Evolutionary conservation across 768 basidiomycete genomes (phyloP), one percentile per base, ranked within the genome.

Genomic region (Xerocomellus chrysenteron): DNA sequence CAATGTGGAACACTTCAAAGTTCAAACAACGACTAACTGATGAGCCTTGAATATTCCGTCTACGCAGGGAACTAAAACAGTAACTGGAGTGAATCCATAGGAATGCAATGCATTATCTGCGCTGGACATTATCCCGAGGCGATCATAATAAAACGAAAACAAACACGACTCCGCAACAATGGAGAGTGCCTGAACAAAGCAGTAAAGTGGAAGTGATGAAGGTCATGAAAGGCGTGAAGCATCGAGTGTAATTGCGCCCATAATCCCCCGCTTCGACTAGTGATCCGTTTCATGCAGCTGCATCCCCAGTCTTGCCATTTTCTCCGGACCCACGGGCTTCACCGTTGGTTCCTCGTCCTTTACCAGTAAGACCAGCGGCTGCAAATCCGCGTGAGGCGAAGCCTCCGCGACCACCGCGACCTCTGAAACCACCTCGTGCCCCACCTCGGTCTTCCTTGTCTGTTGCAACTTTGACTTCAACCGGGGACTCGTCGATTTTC

Each of bases 381-480:
- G 84, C 81, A 51, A 91, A 80, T 13, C 82, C 83, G 56, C 88
- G 76, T 13, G 82, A 79, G n/a, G 81, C 85, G 64, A 78, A 91
- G 9, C 60, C 67, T 13, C 80, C 74, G 7, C 76, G 65, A 19
- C 78, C 75, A 12, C 80, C 77, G 2, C 80, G 81, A 21, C 82
- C 80, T 28, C 86, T 78, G 3, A 81, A 80, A 3, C 87, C 79
- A 16, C 83, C 77, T 21, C 83, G 76, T 16, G 71, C 64, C 21
- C 78, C 64, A 58, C 56, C 72, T 67, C 57, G 77, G 66, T 61
- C 74, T 33, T 78, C 78, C 55, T 75, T 76, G 51, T 83, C 88
- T n/a, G 79, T 82, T 28, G 90, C 89, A 62, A 88, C 82, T 67
- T 83, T 86, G 30, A 92, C 83, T 60, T 89, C 86, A 2, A 87